Evolutionary conservation across 2,329 filamentous ascomycete species (phyloP), one percentile per base, ranked within the genome.

Genomic region (Niveomyces coronatus): DNA sequence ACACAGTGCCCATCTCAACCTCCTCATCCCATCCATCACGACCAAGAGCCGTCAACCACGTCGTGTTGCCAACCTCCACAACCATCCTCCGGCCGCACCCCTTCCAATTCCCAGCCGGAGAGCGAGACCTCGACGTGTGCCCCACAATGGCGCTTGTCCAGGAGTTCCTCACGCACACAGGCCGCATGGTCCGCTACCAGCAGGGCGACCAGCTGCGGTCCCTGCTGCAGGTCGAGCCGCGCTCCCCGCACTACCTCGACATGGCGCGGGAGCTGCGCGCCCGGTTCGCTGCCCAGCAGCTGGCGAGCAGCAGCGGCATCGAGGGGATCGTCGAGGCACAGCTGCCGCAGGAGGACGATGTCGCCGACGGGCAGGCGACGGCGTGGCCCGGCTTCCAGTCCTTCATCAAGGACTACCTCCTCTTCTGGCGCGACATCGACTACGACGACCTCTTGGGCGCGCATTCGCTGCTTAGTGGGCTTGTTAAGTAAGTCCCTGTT

Each of bases 361-460:
- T 76, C 2, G 65, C 68, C 0, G 76, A 82, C 36, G 79, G 77
- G 1, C 68, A 74, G 45, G 77, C 71, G 29, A 72, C 79, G 7
- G 68, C 72, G 0, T 94, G 86, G 85, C 74, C 77, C 0, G 76
- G 82, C 1, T 86, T 94, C 54, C 67, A 82, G 35, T 71, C 76
- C 3, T 93, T 94, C 53, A 75, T 93, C 57, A 82, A 77, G 49
- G 77, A 85, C 35, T 95, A 93, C 52, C 68, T 94, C 46, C 66
- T 73, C 31, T 94, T 88, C 50, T 76, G 89, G 66, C 69, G 87
- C 40, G 85, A 93, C 51, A 79, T 89, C 22, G 71, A 93, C 50
- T 78, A 83, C 35, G 74, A 79, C 10, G 80, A 93, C 51, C 63
- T 91, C 28, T 62, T 89, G 19, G 71, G 75, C 39, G 82, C 87